Base-by-base conservation (phyloP, 179 eudicot species). In the Beta corolliflora region DNA sequence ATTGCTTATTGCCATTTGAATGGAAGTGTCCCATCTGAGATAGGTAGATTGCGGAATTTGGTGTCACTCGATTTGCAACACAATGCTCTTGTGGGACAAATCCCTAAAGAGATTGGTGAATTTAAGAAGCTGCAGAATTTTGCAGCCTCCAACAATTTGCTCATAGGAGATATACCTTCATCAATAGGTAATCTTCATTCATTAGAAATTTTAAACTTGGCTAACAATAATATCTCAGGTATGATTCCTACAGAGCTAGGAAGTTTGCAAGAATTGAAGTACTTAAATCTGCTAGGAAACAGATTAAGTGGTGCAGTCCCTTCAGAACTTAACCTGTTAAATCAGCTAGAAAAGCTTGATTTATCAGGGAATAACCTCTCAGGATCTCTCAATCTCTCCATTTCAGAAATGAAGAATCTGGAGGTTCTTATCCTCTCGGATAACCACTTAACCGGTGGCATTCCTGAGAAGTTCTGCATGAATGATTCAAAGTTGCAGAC, bases 231-330 rank as follows among this genome's bases (percentile, higher is more conserved):
- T 76, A 81, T 94, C 13, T 88, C 93, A 21, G 97, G 94, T 45
- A 18, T 76, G 18, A 87, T 94, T 78, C 93, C 98, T 5, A 60
- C 70, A 5, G 90, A 87, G 85, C 48, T 94, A 23, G 81, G 90
- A 29, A 31, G 45, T 25, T 85, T 93, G 79, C 79, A 78, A 59
- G 85, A 83, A 61, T 82, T 94, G 91, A 81, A 84, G 77, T 92
- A 93, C 88, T 85, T 94, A 77, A 94, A 89, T 84, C 68, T 94
- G 87, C 87, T 88, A 18, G 98, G 98, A 15, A 94, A 94, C 69
- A 56, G 46, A 69, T 82, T 94, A 58, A 84, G 75, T 44, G 97
- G 97, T 13, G 83, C 85, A 72, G 92, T 94, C 77, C 97, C 97
- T 31, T 41, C n/a, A 5, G 92, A 86, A 78, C 74, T 94, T 19